Evolutionary conservation across 2,329 filamentous ascomycete species (phyloP).

Genomic region (Phyllosticta citriasiana): DNA sequence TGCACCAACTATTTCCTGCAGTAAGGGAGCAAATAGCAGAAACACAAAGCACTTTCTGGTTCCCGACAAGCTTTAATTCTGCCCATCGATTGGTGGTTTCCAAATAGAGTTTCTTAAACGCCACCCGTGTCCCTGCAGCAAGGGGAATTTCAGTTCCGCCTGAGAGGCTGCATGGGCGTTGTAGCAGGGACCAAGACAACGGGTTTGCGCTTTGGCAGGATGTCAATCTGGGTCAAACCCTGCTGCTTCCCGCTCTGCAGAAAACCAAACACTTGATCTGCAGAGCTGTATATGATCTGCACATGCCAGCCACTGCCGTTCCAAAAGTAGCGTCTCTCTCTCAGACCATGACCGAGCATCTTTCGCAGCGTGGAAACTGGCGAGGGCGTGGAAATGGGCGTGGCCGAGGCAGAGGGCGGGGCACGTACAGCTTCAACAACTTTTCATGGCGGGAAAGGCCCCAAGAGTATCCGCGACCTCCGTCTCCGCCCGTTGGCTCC

Average conservation of each 20-base stretch:
- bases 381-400: constrained; percentile 16
- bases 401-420: constrained; percentile 12
- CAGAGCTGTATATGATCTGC: background rate
- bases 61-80: background rate
- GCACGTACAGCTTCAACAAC: background rate
- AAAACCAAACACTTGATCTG: background rate
- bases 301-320: background rate
- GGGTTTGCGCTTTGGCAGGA: background rate
- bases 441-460: background rate
- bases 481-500: constrained; percentile 22
- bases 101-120: background rate
- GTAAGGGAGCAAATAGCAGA: background rate
- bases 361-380: constrained; percentile 14
- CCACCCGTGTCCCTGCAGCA: background rate
- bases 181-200: background rate
- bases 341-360: background rate
- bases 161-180: background rate
- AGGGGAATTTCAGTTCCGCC: background rate
- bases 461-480: background rate
- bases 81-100: background rate
- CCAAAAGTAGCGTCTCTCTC: background rate
- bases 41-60: background rate
- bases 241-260: background rate
- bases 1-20: no score
- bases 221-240: background rate